Conservation (phyloP, 331 rosid genomes). For the Quercus lobata region DNA sequence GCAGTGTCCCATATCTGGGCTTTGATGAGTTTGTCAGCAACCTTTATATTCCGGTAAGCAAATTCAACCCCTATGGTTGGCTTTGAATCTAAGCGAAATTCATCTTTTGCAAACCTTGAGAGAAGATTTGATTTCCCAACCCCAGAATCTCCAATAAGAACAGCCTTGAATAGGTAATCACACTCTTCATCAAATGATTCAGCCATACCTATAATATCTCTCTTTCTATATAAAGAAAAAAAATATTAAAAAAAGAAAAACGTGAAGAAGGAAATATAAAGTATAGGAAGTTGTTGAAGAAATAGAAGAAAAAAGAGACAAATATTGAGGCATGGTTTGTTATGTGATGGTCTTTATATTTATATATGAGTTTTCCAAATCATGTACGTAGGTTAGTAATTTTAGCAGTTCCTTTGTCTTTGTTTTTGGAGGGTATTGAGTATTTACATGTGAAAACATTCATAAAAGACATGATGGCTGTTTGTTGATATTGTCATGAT, state of each 20-base stretch:
- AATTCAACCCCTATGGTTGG: conserved; percentile 97
- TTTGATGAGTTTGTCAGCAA: conserved; percentile 72
- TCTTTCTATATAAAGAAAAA: not conserved
- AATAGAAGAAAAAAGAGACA: not conserved
- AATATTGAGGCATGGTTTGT: conserved; percentile 7
- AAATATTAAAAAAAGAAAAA: not conserved
- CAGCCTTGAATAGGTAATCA: conserved; percentile 84
- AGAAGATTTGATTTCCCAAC: conserved; percentile 93
- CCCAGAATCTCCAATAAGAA: conserved; percentile 83
- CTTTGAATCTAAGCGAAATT: conserved; percentile 73
- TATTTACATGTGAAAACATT: conserved; percentile 40
- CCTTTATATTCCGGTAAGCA: conserved; percentile 77
- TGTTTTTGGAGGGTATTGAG: conserved; percentile 27
- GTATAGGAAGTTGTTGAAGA: not conserved
- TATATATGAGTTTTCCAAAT: conserved; percentile 12
- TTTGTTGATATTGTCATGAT: conserved; percentile 18
- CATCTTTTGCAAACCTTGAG: conserved; percentile 71
- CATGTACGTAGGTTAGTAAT: not conserved
- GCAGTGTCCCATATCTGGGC: conserved; percentile 99
- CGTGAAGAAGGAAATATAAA: not conserved
- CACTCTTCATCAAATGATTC: conserved; percentile 82
- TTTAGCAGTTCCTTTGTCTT: conserved; percentile 1
- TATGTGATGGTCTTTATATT: conserved; percentile 17
- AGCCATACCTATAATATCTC: conserved; percentile 22
- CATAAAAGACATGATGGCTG: conserved; percentile 33